A percentile compares a stretch with the other conserved stretches of the same genome.
Conservation (phyloP, 1,284 basidiomycete species). For the Coniferiporia weirii region DNA sequence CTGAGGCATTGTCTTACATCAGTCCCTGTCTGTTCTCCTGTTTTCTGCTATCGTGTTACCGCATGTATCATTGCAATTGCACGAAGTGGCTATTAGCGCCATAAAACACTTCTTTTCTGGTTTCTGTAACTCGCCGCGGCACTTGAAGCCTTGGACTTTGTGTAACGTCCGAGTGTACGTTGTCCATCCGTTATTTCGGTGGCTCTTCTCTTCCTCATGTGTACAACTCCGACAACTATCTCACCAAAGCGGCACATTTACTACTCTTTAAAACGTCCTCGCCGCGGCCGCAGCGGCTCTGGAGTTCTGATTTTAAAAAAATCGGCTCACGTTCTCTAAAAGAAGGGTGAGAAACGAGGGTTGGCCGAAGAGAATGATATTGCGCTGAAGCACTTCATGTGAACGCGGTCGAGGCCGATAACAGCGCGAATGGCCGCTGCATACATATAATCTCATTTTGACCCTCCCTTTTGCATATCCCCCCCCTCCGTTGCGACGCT, state of each 20-base stretch:
- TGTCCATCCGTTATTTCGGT: not conserved
- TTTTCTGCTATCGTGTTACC: conserved; percentile 3
- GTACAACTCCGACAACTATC: no score
- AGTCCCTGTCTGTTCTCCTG: conserved; percentile 2
- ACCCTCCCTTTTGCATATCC: not conserved
- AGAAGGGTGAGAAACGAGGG: no score
- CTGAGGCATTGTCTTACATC: conserved; percentile 20
- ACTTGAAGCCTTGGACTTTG: not conserved
- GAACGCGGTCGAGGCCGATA: no score
- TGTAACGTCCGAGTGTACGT: not conserved
- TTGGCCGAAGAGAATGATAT: no score
- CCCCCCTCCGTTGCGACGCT: not conserved
- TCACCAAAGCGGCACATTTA: no score
- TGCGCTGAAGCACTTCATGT: no score
- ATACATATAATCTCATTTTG: no score
- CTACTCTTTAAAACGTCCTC: no score
- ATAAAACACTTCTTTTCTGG: not conserved
- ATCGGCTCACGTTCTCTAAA: no score
- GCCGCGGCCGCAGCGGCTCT: no score
- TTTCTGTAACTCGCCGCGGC: not conserved
- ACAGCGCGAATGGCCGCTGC: no score
- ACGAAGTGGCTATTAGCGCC: conserved; percentile 6
- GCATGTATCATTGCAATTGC: conserved; percentile 16
- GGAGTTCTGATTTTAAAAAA: no score
- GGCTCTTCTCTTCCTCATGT: not conserved